A percentile compares a stretch with the other conserved stretches of the same genome.
These are phyloP conservation scores for Dispira simplex DNA, from an alignment of 192 early-diverging fungal genomes.

Conservation along the genomic window DNA sequence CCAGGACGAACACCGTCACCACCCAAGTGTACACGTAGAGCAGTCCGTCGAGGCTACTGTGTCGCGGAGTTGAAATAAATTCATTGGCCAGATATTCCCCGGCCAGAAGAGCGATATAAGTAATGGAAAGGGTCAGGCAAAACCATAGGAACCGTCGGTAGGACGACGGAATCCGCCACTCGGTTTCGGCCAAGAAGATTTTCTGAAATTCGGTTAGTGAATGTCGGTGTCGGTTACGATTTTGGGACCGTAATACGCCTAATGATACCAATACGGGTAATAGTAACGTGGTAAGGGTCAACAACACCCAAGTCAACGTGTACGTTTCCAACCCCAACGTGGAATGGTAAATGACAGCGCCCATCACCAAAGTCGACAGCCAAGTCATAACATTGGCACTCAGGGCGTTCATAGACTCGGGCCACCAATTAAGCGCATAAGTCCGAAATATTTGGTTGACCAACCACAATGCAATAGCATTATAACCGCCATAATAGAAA, in stretches of 20 bases:
- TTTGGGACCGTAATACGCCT: conserved; percentile 28
- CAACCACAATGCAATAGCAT: conserved; percentile 49
- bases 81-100: conserved; percentile 53
- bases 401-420: conserved; percentile 40
- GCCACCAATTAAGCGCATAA: conserved; percentile 71
- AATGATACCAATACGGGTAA: conserved; percentile 51
- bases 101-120: conserved; percentile 44
- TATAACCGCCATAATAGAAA: conserved; percentile 64
- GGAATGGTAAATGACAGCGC: conserved; percentile 36
- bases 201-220: conserved; percentile 33
- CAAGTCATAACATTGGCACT: conserved; percentile 50
- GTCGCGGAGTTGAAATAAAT: conserved; percentile 38
- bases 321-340: conserved; percentile 31
- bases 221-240: conserved; percentile 28
- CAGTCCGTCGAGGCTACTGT: conserved; percentile 39
- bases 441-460: conserved; percentile 65
- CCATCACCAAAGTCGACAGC: conserved; percentile 39
- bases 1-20: conserved; percentile 49
- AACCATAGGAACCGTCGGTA: conserved; percentile 68
- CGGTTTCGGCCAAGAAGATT: conserved; percentile 31
- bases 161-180: conserved; percentile 46
- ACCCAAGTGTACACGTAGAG: conserved; percentile 64
- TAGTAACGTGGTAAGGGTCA: conserved; percentile 59
- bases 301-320: conserved; percentile 46
- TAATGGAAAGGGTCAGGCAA: conserved; percentile 47